Evolutionary conservation across 2,329 filamentous ascomycete species (phyloP).

Genomic region (Gnomoniopsis sp.): DNA sequence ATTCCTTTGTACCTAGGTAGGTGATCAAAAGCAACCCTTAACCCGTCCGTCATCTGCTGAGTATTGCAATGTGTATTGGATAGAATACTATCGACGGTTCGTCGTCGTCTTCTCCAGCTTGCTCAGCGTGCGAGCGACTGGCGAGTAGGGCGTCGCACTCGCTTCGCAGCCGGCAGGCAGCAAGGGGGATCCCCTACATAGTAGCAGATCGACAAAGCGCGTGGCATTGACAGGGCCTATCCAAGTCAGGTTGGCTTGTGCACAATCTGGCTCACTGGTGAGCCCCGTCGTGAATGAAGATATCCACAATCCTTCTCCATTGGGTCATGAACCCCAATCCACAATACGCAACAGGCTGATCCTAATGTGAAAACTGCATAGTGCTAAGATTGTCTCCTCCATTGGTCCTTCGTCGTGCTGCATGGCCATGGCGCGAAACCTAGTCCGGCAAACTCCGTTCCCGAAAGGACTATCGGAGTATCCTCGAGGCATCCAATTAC

Average conservation of each 20-base stretch:
- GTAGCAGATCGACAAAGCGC: not conserved
- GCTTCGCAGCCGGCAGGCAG: not conserved
- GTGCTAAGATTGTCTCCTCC: not conserved
- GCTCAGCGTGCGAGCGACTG: not conserved
- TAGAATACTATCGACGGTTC: not conserved
- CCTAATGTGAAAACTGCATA: not conserved
- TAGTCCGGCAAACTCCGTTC: too few species aligned
- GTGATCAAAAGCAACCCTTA: not conserved
- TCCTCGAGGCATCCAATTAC: too few species aligned
- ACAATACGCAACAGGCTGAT: not conserved
- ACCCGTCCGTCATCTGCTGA: not conserved
- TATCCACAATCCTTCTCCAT: not conserved
- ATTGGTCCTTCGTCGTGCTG: not conserved
- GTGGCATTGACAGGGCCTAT: slow-evolving; percentile 1
- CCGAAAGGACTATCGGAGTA: too few species aligned
- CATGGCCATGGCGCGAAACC: too few species aligned
- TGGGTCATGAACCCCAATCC: not conserved
- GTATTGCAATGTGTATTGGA: not conserved
- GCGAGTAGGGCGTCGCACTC: not conserved
- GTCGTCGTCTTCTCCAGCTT: not conserved
- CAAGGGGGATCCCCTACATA: not conserved
- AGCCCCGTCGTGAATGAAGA: not conserved
- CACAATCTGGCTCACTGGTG: not conserved
- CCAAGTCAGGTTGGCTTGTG: not conserved
- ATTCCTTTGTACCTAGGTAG: not conserved